Evolutionary conservation across 495 filamentous ascomycete genomes (phyloP).

Genomic region (Aeminium ludgeri): DNA sequence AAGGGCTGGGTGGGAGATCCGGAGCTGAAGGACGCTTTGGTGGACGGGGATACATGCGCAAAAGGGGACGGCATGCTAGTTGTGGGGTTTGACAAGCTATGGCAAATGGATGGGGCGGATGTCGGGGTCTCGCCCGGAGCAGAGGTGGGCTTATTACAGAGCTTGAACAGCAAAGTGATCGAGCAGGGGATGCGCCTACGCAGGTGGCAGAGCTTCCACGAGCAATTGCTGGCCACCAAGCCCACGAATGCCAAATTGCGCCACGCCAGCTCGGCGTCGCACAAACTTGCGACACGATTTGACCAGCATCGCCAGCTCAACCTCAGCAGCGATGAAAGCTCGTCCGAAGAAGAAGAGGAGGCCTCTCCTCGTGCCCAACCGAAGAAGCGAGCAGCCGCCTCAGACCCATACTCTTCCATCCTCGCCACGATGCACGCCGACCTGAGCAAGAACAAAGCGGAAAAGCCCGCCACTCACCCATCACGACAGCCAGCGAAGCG

Average conservation of each 20-base stretch:
- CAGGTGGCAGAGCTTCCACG: slow-evolving; percentile 55
- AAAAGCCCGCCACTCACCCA: neutral
- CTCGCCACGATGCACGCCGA: slow-evolving; percentile 14
- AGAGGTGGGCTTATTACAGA: slow-evolving; percentile 39
- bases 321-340: neutral
- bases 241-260: neutral
- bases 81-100: slow-evolving; percentile 47
- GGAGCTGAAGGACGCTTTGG: slow-evolving; percentile 47
- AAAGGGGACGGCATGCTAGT: slow-evolving; percentile 46
- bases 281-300: slow-evolving; percentile 1
- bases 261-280: neutral
- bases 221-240: slow-evolving; percentile 7
- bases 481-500: slow-evolving; percentile 2
- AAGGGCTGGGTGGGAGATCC: slow-evolving; percentile 61
- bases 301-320: slow-evolving; percentile 11
- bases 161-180: slow-evolving; percentile 45
- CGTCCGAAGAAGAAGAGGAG: slow-evolving; percentile 1
- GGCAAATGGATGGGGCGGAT: slow-evolving; percentile 42
- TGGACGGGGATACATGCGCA: slow-evolving; percentile 44
- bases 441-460: slow-evolving; percentile 4
- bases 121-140: slow-evolving; percentile 26
- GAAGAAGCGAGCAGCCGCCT: neutral
- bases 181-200: slow-evolving; percentile 45
- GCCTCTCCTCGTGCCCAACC: neutral
- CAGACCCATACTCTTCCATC: slow-evolving; percentile 8